These are phyloP conservation scores for Trypanosoma lewisi DNA, from an alignment of 208 protist genomes.

Conservation along the genomic window DNA sequence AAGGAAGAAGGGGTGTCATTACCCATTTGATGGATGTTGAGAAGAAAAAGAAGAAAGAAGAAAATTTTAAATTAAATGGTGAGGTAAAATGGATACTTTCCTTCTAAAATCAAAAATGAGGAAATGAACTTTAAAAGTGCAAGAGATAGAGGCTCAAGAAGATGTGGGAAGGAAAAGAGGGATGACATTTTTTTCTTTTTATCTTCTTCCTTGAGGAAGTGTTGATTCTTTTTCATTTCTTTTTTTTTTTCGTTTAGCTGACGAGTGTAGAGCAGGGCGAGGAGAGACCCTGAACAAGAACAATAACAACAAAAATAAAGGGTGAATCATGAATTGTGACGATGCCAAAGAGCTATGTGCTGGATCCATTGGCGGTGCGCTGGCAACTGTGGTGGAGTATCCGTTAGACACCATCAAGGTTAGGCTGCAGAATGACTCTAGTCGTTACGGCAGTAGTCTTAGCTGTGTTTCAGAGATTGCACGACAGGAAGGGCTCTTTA, in stretches of 20 bases:
- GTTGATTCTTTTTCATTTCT: not conserved
- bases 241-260: not conserved
- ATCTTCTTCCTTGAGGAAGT: not conserved
- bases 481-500: conserved; percentile 76
- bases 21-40: too few species aligned
- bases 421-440: conserved; percentile 82
- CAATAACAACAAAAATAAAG: not conserved
- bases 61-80: too few species aligned
- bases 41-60: too few species aligned
- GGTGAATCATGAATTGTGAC: conserved; percentile 42
- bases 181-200: conserved; percentile 9
- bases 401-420: conserved; percentile 94
- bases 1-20: too few species aligned
- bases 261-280: not conserved
- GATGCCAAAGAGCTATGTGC: conserved; percentile 70
- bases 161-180: not conserved
- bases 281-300: too few species aligned
- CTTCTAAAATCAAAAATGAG: too few species aligned
- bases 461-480: conserved; percentile 70
- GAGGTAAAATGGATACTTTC: too few species aligned
- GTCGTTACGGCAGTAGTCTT: conserved; percentile 53
- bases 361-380: conserved; percentile 72
- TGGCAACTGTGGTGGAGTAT: conserved; percentile 85
- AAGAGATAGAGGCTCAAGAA: not conserved
- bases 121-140: not conserved